A percentile compares a stretch with the other conserved stretches of the same genome.
phyloP scores from a whole-genome alignment of 2,329 filamentous ascomycete species.

The Nemania bipapillata region DNA sequence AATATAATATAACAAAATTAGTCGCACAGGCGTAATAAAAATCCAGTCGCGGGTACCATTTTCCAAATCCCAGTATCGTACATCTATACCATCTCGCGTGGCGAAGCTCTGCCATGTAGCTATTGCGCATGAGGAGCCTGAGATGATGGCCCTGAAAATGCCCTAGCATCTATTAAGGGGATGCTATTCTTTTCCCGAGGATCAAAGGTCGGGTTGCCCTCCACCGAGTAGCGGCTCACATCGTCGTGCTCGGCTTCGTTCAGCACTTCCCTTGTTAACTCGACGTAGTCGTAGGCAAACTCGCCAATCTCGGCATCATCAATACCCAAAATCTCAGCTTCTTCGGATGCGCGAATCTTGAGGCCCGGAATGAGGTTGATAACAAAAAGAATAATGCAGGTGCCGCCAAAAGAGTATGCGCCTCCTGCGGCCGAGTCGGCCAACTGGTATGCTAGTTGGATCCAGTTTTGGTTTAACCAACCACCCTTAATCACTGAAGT shows the following conservation, averaged over 20 bases:
- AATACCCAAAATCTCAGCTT: constrained; percentile 84
- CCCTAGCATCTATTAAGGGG: constrained; percentile 59
- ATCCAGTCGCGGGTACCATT: constrained; percentile 11
- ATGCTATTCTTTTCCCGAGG: constrained; percentile 63
- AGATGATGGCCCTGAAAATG: constrained; percentile 55
- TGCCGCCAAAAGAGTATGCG: constrained; percentile 80
- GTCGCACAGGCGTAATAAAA: neutral
- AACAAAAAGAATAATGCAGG: constrained; percentile 80
- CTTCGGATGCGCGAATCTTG: constrained; percentile 76
- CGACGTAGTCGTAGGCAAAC: constrained; percentile 95
- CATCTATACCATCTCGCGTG: constrained; percentile 3
- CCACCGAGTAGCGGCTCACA: constrained; percentile 58
- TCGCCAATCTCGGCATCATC: constrained; percentile 92
- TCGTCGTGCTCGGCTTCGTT: constrained; percentile 60
- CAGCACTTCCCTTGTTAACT: constrained; percentile 67
- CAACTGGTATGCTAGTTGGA: constrained; percentile 84
- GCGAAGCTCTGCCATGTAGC: constrained; percentile 9
- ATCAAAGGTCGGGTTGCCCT: constrained; percentile 54
- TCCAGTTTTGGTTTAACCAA: constrained; percentile 85
- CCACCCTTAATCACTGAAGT: constrained; percentile 74
- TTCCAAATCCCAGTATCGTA: constrained; percentile 25
- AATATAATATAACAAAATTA: constrained; percentile 10
- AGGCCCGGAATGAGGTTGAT: constrained; percentile 83
- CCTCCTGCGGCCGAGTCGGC: constrained; percentile 82
- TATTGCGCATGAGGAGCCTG: constrained; percentile 45